Base-by-base conservation (phyloP, 257 asterid species). In the Petunia secreta region DNA sequence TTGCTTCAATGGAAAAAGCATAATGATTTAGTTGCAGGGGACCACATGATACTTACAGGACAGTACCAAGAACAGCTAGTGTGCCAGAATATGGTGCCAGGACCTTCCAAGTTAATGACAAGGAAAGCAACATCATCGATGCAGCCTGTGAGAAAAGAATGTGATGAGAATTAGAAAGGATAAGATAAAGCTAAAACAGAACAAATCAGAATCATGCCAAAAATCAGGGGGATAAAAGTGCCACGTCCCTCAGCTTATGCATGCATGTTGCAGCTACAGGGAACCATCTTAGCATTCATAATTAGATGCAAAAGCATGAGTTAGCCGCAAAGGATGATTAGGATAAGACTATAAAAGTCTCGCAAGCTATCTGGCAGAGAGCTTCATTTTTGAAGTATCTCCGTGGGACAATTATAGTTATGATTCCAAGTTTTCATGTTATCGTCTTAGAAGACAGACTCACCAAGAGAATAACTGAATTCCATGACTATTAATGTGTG, bases 61-160 rank as follows among this genome's bases (percentile, higher is more conserved):
- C 95, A 75, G 97, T 91, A 85, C 97, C 97, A 78, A 89, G 80
- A 43, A 94, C 95, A 85, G 97, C 91, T 73, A 94, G 90, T 59
- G 90, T 85, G 84, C 99, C 98, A 14, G 98, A 84, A 87, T 89
- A 91, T 62, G 97, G 94, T 80, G 97, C 91, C 83, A 95, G 85
- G 76, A 88, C 92, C 81, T 84, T 91, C 99, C 98, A 95, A 7
- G 92, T 86, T 83, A 93, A 92, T 60, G 96, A 87, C 87, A 93
- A 81, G 43, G 94, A 90, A 68, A 95, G 98, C 40, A 95, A 83
- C 93, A 93, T 75, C 99, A 95, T 95, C 4, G 99, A 95, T 78
- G 90, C 92, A 86, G 92, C 98, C 99, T 95, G 82, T 40, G 79
- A 71, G 80, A 54, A 74, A 69, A 75, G 57, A 84, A 65, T 15